Conservation (phyloP, 306 rosid species). For the Ormosia emarginata region DNA sequence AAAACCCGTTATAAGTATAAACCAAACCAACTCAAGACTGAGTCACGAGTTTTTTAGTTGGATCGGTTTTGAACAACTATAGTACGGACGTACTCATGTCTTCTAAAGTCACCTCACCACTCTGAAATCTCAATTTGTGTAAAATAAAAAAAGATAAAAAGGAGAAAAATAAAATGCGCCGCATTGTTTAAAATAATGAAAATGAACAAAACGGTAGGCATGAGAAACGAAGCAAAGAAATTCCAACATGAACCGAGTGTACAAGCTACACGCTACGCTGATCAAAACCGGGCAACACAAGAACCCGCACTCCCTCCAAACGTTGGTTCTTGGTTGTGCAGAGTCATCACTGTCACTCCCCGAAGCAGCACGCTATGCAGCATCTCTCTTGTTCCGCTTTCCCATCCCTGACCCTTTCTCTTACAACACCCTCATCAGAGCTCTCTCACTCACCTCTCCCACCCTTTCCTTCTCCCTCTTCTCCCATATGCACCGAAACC, state of each 20-base stretch:
- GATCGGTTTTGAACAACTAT: too few species aligned
- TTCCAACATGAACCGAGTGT: constrained; percentile 35
- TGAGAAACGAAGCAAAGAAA: background rate
- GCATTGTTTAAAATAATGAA: background rate
- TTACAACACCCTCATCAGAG: constrained; percentile 46
- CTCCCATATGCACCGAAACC: constrained; percentile 42
- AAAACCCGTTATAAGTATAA: too few species aligned
- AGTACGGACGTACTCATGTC: too few species aligned
- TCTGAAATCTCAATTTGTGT: too few species aligned
- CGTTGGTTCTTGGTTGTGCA: constrained; percentile 40
- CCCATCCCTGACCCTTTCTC: constrained; percentile 36
- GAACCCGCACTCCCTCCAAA: constrained; percentile 31
- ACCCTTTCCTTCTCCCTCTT: constrained; percentile 37
- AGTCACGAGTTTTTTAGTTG: too few species aligned
- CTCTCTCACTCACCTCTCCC: constrained; percentile 37
- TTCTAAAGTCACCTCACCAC: too few species aligned
- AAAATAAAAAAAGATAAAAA: too few species aligned
- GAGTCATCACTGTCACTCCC: constrained; percentile 23
- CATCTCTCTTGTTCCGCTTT: constrained; percentile 33
- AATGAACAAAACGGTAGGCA: background rate
- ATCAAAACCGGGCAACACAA: constrained; percentile 42
- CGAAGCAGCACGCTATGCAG: constrained; percentile 40
- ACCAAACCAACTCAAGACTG: too few species aligned
- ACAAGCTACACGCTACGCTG: constrained; percentile 46
- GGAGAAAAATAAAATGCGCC: too few species aligned